Conservation (phyloP, 768 basidiomycete genomes). For the Saitozyma podzolica region DNA sequence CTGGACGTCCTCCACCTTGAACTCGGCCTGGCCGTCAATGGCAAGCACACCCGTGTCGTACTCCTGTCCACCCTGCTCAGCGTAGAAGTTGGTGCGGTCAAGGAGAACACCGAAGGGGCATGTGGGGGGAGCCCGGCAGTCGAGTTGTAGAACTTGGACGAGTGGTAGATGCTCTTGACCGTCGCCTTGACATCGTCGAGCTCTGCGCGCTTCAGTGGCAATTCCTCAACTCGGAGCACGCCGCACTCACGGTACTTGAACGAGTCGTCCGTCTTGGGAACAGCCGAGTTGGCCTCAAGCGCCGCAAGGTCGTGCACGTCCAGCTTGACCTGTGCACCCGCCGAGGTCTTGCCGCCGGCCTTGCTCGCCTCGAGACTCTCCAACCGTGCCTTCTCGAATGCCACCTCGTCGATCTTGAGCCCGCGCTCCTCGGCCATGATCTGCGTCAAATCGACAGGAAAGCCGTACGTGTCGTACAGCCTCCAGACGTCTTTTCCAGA, state of each 20-base stretch:
- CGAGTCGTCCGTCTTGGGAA: constrained; percentile 91
- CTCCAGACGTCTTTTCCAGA: constrained; percentile 94
- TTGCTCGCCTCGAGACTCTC: constrained; percentile 90
- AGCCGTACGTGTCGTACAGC: constrained; percentile 96
- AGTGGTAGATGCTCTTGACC: constrained; percentile 81
- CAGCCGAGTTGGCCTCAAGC: constrained; percentile 70
- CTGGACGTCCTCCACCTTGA: constrained; percentile 90
- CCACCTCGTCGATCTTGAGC: constrained; percentile 76
- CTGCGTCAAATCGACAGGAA: constrained; percentile 92
- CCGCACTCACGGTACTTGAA: constrained; percentile 76
- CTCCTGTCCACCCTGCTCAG: constrained; percentile 96
- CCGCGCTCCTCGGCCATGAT: constrained; percentile 96
- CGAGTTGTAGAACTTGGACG: constrained; percentile 70
- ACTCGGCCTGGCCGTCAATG: constrained; percentile 86
- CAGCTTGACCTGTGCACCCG: constrained; percentile 68
- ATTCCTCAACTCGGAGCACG: not conserved
- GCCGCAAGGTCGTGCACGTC: constrained; percentile 92
- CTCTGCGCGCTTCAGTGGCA: constrained; percentile 55
- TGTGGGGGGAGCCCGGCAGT: constrained; percentile 68
- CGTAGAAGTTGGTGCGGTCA: constrained; percentile 93
- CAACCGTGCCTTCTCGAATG: constrained; percentile 85
- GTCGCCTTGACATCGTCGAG: constrained; percentile 73
- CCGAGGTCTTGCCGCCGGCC: constrained; percentile 65
- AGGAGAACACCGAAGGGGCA: constrained; percentile 79
- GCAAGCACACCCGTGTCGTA: constrained; percentile 93